phyloP scores from a whole-genome alignment of 169 alveolate species.

The Plasmodium knowlesi region DNA sequence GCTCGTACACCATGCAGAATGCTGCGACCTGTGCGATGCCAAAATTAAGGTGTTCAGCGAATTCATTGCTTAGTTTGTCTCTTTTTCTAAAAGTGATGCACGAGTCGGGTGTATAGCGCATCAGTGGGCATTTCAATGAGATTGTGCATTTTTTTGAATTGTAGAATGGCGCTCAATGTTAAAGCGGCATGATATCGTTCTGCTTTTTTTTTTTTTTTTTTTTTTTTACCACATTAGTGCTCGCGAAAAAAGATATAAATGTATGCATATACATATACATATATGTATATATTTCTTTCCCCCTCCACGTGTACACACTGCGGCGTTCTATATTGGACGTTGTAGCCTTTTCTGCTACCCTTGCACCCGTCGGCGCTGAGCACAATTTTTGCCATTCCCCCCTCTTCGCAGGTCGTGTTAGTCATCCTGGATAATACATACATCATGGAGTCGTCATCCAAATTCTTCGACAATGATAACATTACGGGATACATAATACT shows the following conservation, averaged over 20 bases:
- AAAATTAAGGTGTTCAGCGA: not conserved
- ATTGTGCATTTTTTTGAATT: not conserved
- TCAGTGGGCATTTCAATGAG: not conserved
- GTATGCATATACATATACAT: too few relatives aligned
- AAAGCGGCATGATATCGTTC: not conserved
- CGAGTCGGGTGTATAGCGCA: not conserved
- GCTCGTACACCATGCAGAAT: not conserved
- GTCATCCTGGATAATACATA: conserved; percentile 56
- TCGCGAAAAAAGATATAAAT: not conserved
- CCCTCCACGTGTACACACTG: not conserved
- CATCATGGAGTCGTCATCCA: conserved; percentile 55
- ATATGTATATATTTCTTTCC: too few relatives aligned
- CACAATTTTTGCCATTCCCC: not conserved
- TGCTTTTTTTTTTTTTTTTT: not conserved
- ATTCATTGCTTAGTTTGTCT: not conserved
- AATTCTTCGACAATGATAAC: conserved; percentile 67
- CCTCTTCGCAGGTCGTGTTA: conserved; percentile 19
- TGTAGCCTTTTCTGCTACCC: not conserved
- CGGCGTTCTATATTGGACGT: not conserved
- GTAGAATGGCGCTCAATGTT: not conserved
- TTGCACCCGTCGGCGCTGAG: not conserved
- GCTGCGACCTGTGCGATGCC: not conserved
- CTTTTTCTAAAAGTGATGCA: not conserved
- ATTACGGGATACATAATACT: conserved; percentile 67
- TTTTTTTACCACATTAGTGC: not conserved